phyloP scores from a whole-genome alignment of 768 basidiomycete species.

The Lentinula edodes region DNA sequence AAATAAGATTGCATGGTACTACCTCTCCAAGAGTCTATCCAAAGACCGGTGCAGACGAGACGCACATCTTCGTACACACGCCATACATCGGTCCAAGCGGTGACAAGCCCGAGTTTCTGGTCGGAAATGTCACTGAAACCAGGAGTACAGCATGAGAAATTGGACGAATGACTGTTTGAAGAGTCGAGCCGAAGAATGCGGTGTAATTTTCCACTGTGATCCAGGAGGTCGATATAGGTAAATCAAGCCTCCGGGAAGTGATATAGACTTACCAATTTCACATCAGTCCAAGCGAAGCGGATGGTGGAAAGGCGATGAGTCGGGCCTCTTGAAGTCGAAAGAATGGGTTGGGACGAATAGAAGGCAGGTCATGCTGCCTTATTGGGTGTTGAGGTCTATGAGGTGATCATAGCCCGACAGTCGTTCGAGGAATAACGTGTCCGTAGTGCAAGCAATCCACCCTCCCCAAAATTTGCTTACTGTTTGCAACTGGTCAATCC shows the following conservation, averaged over 20 bases:
- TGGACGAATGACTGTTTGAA: constrained; percentile 19
- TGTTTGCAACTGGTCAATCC: constrained; percentile 52
- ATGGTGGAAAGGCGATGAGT: constrained; percentile 55
- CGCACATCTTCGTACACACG: constrained; percentile 83
- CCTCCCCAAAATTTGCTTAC: constrained; percentile 59
- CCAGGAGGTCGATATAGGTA: constrained; percentile 1
- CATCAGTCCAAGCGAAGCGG: constrained; percentile 81
- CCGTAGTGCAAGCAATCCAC: constrained; percentile 87
- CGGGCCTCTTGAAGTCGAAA: constrained; percentile 26
- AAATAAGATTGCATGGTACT: constrained; percentile 45
- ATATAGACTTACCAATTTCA: constrained; percentile 51
- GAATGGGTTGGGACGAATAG: constrained; percentile 48
- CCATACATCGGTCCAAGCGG: constrained; percentile 72
- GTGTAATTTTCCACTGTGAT: constrained; percentile 71
- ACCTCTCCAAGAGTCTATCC: constrained; percentile 65
- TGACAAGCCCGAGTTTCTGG: constrained; percentile 33
- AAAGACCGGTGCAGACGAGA: constrained; percentile 75
- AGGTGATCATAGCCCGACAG: constrained; percentile 75
- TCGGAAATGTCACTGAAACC: constrained; percentile 18
- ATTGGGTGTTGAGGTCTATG: constrained; percentile 57
- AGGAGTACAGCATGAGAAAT: constrained; percentile 30
- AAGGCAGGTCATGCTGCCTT: constrained; percentile 59
- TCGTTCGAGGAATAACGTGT: constrained; percentile 79
- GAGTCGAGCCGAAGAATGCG: constrained; percentile 57
- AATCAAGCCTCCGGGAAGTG: background rate